Percentiles rank a stretch among this genome's conserved stretches.
Evolutionary conservation across 2,329 filamentous ascomycete species (phyloP).

Genomic region (Trichoderma sp.): DNA sequence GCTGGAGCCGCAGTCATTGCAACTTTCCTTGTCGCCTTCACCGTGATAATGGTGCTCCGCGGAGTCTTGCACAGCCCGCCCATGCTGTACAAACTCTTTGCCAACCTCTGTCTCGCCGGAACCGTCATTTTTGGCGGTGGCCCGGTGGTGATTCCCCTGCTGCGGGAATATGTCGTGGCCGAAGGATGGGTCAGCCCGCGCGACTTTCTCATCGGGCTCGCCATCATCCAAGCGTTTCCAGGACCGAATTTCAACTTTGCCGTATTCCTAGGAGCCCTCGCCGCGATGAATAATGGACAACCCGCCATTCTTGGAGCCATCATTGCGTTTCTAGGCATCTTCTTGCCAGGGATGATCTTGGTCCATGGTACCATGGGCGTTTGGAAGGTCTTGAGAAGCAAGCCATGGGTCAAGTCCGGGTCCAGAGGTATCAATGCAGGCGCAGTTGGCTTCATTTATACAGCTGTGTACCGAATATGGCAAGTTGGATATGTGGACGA

Average conservation of each 20-base stretch:
- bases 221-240: slow-evolving; percentile 70
- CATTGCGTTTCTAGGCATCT: slow-evolving; percentile 56
- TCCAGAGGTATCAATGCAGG: slow-evolving; percentile 60
- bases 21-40: slow-evolving; percentile 58
- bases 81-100: slow-evolving; percentile 62
- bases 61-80: slow-evolving; percentile 45
- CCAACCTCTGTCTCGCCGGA: slow-evolving; percentile 73
- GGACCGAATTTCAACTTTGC: slow-evolving; percentile 54
- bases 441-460: slow-evolving; percentile 64
- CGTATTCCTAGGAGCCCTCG: slow-evolving; percentile 57
- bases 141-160: slow-evolving; percentile 64
- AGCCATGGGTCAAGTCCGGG: slow-evolving; percentile 49
- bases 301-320: slow-evolving; percentile 49
- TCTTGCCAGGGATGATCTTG: slow-evolving; percentile 51
- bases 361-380: slow-evolving; percentile 56
- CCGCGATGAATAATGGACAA: slow-evolving; percentile 44
- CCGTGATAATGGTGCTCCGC: slow-evolving; percentile 55
- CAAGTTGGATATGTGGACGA: slow-evolving; percentile 61
- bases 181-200: slow-evolving; percentile 70
- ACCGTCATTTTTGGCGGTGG: slow-evolving; percentile 69
- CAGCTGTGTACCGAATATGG: slow-evolving; percentile 64
- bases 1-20: slow-evolving; percentile 45
- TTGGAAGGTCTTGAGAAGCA: slow-evolving; percentile 53
- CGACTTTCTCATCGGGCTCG: slow-evolving; percentile 72
- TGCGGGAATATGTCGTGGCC: slow-evolving; percentile 63